Base-by-base conservation (phyloP, 108 stramenopile species). In the Pseudonitzschia delicatissima region DNA sequence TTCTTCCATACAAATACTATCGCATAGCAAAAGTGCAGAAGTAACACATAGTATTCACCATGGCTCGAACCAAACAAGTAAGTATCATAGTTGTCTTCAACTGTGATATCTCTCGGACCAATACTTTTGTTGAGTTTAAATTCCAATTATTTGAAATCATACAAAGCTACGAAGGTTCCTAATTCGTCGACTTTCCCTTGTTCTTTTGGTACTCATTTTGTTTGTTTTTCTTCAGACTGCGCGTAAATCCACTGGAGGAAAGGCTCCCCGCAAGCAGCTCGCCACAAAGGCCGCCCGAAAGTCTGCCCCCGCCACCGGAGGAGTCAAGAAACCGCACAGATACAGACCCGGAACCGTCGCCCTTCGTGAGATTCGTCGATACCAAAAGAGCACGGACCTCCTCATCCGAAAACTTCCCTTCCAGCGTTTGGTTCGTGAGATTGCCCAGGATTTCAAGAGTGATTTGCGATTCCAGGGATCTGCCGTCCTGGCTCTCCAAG, bases 21-120 rank as follows among this genome's bases (percentile, higher is more conserved):
- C n/a, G n/a, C n/a, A n/a, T n/a, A n/a, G n/a, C n/a, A n/a, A n/a
- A n/a, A n/a, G n/a, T n/a, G n/a, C n/a, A n/a, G n/a, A n/a, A n/a
- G n/a, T n/a, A n/a, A n/a, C 40, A 42, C 39, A 20, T 21, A 67
- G 39, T 42, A 15, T 51, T 34, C 50, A 84, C 71, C 63, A 96
- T 96, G 97, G 97, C 97, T 25, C 92, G 97, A 59, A 98, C 97
- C 76, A 98, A 98, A 81, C 97, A 98, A 82, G 53, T 55, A 55
- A 55, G 61, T 42, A 42, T 52, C 31, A 35, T 12, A 15, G 52
- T 53, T 53, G 52, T 31, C 4, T 53, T 2, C 6, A 2, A 6
- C 52, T n/a, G n/a, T n/a, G n/a, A n/a, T n/a, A n/a, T n/a, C n/a
- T n/a, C n/a, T n/a, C n/a, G n/a, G n/a, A n/a, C n/a, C n/a, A n/a